Conservation (phyloP, 192 early-diverging fungal species). For the Ambispora gerdemannii region DNA sequence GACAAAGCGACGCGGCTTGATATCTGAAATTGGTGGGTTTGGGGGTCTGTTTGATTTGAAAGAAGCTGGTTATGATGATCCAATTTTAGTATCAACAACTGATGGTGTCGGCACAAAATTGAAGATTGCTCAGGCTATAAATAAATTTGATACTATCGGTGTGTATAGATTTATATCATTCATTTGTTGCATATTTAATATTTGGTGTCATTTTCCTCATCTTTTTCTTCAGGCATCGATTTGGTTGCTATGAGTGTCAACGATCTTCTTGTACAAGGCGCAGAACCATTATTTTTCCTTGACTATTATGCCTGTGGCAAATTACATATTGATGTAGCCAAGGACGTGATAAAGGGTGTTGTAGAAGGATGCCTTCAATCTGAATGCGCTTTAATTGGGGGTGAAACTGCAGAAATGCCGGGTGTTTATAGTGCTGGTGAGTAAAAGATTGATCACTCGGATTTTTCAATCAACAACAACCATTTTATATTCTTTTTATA, state of each 20-base stretch:
- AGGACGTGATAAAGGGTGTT: conserved; percentile 89
- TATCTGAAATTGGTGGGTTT: conserved; percentile 97
- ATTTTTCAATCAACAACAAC: not conserved
- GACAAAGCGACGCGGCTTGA: conserved; percentile 89
- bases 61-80: conserved; percentile 88
- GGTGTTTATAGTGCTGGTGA: conserved; percentile 76
- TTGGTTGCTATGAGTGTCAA: conserved; percentile 99
- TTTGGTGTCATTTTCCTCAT: no score
- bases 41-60: conserved; percentile 97
- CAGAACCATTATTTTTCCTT: conserved; percentile 97
- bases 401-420: conserved; percentile 99
- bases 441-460: not conserved
- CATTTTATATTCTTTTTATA: not conserved
- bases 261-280: conserved; percentile 97
- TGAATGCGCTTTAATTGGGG: conserved; percentile 93
- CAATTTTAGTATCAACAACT: conserved; percentile 94
- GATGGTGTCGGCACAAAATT: conserved; percentile 99
- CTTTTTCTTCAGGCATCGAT: conserved; percentile 63
- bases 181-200: no score
- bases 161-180: not conserved
- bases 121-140: conserved; percentile 84
- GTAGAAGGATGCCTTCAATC: conserved; percentile 88
- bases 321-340: conserved; percentile 87
- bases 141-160: conserved; percentile 91
- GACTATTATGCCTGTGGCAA: conserved; percentile 98